Evolutionary conservation across 257 asterid species (phyloP), one percentile per base, ranked within the genome.

Genomic region (Leonotis leonurus): DNA sequence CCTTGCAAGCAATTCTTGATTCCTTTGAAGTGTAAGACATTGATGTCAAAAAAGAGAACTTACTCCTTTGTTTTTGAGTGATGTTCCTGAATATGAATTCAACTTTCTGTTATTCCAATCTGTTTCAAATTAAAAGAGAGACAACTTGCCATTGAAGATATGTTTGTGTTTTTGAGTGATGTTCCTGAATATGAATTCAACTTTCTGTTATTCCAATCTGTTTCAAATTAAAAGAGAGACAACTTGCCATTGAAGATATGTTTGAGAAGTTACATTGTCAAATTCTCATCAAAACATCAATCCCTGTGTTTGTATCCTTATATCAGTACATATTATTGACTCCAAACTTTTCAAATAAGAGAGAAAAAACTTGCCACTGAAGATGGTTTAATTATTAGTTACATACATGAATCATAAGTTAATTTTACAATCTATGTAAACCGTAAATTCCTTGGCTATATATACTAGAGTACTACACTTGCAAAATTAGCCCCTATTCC

Each of bases 1-100:
- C 90, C n/a, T 67, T 92, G 77, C 79, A 87, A 60, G 85, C 95
- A 17, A 85, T 92, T 14, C 79, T 92, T 48, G 94, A 92, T 73
- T 92, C 99, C 57, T 92, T 92, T 60, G 77, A 89, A 66, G 82
- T 92, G 54, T 92, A 75, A 56, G 59, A 33, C 40, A 10, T 50
- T 12, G 12, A 36, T 29, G 45, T 52, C 32, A 26, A 39, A 64
- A 11, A 14, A 59, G 54, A 62, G 40, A 29, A 43, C 44, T 58
- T 36, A 18, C n/a, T 61, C 54, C 13, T 32, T 56, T 40, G 60
- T 22, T 26, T 53, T 64, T 41, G 1, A 18, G 45, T 54, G 59
- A 10, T 35, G 35, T 46, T 56, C 18, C n/a, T 27, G 2, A 52
- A 2, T 39, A 12, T 39, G 7, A 39, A n/a, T 3, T 41, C 48